Percentiles rank a stretch among this genome's conserved stretches.
Conservation (phyloP, 768 basidiomycete species). For the Lyophyllum shimeji region DNA sequence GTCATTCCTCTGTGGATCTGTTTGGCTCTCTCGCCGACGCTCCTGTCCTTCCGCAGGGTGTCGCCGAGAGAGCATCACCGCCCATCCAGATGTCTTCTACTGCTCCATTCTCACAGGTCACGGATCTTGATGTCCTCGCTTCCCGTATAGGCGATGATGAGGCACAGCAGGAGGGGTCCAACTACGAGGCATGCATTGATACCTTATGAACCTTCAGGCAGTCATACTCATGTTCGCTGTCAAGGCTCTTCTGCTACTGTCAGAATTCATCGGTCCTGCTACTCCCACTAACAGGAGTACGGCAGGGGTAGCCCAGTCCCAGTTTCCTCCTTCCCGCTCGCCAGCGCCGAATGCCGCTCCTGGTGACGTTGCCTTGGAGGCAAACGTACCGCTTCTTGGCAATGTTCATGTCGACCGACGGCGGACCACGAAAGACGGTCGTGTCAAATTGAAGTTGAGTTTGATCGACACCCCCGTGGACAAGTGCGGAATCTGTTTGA, state of each 20-base stretch:
- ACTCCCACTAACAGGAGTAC: constrained; percentile 10
- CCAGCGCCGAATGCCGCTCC: background rate
- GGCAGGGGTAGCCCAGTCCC: background rate
- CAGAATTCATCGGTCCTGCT: constrained; percentile 62
- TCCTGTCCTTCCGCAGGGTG: background rate
- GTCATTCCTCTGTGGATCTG: constrained; percentile 19
- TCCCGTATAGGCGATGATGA: constrained; percentile 49
- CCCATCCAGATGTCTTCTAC: constrained; percentile 8
- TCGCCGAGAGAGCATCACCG: constrained; percentile 12
- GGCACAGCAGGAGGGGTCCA: constrained; percentile 41
- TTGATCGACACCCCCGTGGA: constrained; percentile 64
- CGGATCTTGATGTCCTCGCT: constrained; percentile 65
- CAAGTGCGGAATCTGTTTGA: constrained; percentile 73
- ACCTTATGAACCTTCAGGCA: too few relatives aligned
- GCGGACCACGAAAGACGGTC: constrained; percentile 61
- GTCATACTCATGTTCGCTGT: constrained; percentile 15
- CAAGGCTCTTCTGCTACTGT: constrained; percentile 63
- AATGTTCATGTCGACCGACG: constrained; percentile 57
- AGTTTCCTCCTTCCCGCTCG: constrained; percentile 10
- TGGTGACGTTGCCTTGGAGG: background rate
- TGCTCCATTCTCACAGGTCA: constrained; percentile 36
- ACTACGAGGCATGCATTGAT: constrained; percentile 61
- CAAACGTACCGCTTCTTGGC: constrained; percentile 37
- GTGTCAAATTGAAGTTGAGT: constrained; percentile 67
- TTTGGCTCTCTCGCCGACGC: constrained; percentile 16